phyloP scores from a whole-genome alignment of 371 early-diverging fungal genomes.

The Mucor ambiguus region DNA sequence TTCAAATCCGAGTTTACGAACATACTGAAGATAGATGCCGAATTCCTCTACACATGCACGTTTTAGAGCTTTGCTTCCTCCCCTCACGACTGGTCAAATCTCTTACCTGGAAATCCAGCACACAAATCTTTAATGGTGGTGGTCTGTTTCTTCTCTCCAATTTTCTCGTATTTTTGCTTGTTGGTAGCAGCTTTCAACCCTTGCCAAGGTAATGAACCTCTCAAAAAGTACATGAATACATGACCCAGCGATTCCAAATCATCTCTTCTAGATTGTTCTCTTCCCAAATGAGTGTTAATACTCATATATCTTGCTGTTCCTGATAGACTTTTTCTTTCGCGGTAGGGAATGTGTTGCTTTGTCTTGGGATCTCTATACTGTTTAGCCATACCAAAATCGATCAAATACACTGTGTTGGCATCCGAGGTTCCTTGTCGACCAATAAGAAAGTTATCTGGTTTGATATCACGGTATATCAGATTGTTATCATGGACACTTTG shows the following conservation, averaged over 20 bases:
- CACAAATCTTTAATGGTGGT: slow-evolving; percentile 86
- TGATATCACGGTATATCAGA: slow-evolving; percentile 98
- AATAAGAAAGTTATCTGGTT: slow-evolving; percentile 99
- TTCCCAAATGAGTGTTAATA: slow-evolving; percentile 88
- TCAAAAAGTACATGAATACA: slow-evolving; percentile 97
- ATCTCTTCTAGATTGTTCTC: slow-evolving; percentile 96
- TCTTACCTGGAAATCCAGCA: slow-evolving; percentile 74
- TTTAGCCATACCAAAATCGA: slow-evolving; percentile 99
- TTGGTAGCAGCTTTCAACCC: slow-evolving; percentile 96
- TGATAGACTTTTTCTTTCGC: slow-evolving; percentile 88
- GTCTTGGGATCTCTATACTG: slow-evolving; percentile 92
- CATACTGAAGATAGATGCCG: slow-evolving; percentile 84
- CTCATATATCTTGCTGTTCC: slow-evolving; percentile 99
- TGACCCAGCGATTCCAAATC: slow-evolving; percentile 98
- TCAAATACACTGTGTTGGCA: slow-evolving; percentile 73
- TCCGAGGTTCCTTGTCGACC: slow-evolving; percentile 76
- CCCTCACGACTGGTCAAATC: neutral
- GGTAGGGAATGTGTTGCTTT: slow-evolving; percentile 92
- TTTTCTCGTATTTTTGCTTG: slow-evolving; percentile 97
- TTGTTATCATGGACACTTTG: slow-evolving; percentile 95
- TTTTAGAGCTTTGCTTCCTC: neutral
- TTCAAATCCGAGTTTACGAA: slow-evolving; percentile 65
- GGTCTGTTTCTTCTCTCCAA: slow-evolving; percentile 95
- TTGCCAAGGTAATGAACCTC: slow-evolving; percentile 98
- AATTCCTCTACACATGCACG: slow-evolving; percentile 61